Conservation (phyloP, 2,329 filamentous ascomycete species). For the Ophiostoma himal-ulmi region DNA sequence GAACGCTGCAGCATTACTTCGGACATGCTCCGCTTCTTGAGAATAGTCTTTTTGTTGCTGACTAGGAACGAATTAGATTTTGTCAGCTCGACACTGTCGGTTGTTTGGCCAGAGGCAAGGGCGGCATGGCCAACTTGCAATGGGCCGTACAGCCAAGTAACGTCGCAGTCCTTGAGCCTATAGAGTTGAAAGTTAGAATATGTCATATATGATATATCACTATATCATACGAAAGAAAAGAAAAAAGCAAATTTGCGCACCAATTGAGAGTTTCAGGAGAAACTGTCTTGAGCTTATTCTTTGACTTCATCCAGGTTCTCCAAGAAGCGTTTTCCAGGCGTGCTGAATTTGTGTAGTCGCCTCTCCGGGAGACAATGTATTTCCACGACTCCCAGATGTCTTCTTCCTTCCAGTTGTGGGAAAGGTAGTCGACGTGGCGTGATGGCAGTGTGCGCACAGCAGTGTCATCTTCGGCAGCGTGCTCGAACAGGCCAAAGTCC, state of each 20-base stretch:
- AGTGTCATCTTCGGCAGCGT: slow-evolving; percentile 68
- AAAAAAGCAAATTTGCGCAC: slow-evolving; percentile 46
- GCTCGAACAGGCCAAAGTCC: slow-evolving; percentile 45
- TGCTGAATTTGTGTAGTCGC: slow-evolving; percentile 72
- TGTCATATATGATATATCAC: neutral
- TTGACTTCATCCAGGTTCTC: slow-evolving; percentile 93
- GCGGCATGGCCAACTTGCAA: slow-evolving; percentile 66
- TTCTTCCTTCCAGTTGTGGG: slow-evolving; percentile 88
- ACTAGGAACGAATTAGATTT: slow-evolving; percentile 57
- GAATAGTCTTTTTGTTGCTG: slow-evolving; percentile 77
- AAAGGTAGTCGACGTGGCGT: slow-evolving; percentile 90
- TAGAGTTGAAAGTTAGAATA: slow-evolving; percentile 30
- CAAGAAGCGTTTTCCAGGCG: slow-evolving; percentile 93
- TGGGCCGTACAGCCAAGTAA: slow-evolving; percentile 95
- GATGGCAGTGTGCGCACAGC: slow-evolving; percentile 69
- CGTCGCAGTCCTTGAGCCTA: slow-evolving; percentile 95
- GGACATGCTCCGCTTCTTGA: slow-evolving; percentile 95
- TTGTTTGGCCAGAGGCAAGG: slow-evolving; percentile 41
- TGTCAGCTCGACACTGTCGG: slow-evolving; percentile 41
- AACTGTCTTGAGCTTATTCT: slow-evolving; percentile 79
- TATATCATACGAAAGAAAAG: neutral
- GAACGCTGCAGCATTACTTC: slow-evolving; percentile 91
- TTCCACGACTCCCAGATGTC: slow-evolving; percentile 98
- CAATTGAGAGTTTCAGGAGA: slow-evolving; percentile 91
- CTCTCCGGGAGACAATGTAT: slow-evolving; percentile 75